Evolutionary conservation across 805 yeast species (phyloP).

Genomic region (Priceomyces haplophilus): DNA sequence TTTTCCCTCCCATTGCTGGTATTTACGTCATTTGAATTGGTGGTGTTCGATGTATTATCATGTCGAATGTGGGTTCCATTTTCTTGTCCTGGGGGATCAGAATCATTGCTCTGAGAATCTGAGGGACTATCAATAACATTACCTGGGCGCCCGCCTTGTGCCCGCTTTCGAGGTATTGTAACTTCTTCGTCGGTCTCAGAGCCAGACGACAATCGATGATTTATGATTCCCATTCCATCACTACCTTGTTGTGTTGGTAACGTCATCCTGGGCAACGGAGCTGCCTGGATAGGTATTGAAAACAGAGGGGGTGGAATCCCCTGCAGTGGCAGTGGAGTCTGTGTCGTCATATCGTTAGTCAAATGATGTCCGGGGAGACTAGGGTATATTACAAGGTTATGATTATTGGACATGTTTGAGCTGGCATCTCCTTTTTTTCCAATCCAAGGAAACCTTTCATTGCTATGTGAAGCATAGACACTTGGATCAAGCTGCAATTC

Average conservation of each 20-base stretch:
- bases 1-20: too few species aligned
- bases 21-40: too few species aligned
- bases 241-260: neutral
- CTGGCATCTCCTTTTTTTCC: neutral
- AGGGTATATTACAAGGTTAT: neutral
- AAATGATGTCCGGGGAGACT: neutral
- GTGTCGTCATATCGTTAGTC: neutral
- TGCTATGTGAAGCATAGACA: neutral
- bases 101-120: neutral
- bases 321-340: neutral
- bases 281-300: neutral
- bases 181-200: constrained; percentile 3
- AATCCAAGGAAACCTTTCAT: neutral
- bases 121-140: neutral
- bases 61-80: neutral
- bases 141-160: neutral
- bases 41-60: too few species aligned
- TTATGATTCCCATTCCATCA: neutral
- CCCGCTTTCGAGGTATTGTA: neutral
- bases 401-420: neutral
- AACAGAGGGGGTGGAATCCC: neutral
- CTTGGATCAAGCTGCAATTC: neutral
- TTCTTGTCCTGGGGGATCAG: neutral
- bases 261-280: neutral
- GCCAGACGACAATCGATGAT: neutral